Conservation (phyloP, 2,329 filamentous ascomycete genomes). For the Sporothrix protearum region DNA sequence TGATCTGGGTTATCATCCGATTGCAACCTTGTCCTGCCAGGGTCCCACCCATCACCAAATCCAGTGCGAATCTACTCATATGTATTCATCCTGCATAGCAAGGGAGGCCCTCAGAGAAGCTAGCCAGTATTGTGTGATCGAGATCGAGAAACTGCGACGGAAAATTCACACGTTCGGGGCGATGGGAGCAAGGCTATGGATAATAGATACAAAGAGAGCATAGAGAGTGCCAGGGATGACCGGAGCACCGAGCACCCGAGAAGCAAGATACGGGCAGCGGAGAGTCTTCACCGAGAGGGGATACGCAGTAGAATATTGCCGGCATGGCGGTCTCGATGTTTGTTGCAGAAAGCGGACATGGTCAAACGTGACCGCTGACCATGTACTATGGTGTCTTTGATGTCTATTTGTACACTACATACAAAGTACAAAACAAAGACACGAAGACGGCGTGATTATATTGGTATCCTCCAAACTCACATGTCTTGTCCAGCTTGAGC, state of each 20-base stretch:
- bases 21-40: neutral
- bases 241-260: neutral
- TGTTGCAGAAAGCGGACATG: too few relatives aligned
- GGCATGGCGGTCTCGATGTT: neutral
- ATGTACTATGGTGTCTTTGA: too few relatives aligned
- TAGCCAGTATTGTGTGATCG: neutral
- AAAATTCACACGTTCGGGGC: neutral
- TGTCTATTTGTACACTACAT: too few relatives aligned
- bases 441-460: neutral
- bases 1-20: neutral
- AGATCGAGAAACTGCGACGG: neutral
- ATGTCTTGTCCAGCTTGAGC: neutral
- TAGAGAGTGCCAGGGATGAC: neutral
- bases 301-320: too few relatives aligned
- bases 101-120: neutral
- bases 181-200: neutral
- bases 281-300: neutral
- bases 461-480: neutral
- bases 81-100: neutral
- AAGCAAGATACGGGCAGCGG: neutral
- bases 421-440: too few relatives aligned
- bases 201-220: neutral
- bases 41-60: neutral
- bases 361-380: too few relatives aligned
- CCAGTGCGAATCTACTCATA: neutral